Conservation (phyloP, 441 rosid species). For the Populus trichocarpa region DNA sequence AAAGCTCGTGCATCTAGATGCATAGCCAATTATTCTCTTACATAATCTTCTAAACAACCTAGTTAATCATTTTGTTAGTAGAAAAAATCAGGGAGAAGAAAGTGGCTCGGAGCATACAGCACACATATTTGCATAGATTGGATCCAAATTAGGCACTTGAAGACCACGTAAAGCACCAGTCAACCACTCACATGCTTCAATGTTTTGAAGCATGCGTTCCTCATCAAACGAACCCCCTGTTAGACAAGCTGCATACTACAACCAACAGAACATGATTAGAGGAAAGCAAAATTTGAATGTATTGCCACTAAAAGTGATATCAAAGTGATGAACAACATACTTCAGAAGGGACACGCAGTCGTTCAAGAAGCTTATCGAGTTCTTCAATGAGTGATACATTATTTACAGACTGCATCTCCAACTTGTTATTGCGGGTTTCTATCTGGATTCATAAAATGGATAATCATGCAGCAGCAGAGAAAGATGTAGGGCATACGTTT, state of each 20-base stretch:
- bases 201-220: conserved; percentile 82
- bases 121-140: conserved; percentile 75
- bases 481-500: conserved; percentile 11
- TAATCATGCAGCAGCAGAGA: conserved; percentile 6
- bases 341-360: conserved; percentile 88
- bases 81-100: conserved; percentile 2
- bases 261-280: conserved; percentile 30
- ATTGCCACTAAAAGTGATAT: conserved; percentile 9
- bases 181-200: conserved; percentile 99
- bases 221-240: conserved; percentile 96
- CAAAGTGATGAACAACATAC: conserved; percentile 35
- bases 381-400: conserved; percentile 87
- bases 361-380: conserved; percentile 92
- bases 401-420: conserved; percentile 97
- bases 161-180: conserved; percentile 74
- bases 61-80: conserved; percentile 5
- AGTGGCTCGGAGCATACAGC: conserved; percentile 58
- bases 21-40: neutral
- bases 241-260: conserved; percentile 78
- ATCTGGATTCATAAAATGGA: conserved; percentile 55
- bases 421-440: conserved; percentile 92
- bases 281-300: conserved; percentile 11
- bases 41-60: conserved; percentile 5
- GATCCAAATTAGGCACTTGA: conserved; percentile 82
- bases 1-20: neutral